Conservation (phyloP, 257 asterid species). For the Solanum chiquidenum region DNA sequence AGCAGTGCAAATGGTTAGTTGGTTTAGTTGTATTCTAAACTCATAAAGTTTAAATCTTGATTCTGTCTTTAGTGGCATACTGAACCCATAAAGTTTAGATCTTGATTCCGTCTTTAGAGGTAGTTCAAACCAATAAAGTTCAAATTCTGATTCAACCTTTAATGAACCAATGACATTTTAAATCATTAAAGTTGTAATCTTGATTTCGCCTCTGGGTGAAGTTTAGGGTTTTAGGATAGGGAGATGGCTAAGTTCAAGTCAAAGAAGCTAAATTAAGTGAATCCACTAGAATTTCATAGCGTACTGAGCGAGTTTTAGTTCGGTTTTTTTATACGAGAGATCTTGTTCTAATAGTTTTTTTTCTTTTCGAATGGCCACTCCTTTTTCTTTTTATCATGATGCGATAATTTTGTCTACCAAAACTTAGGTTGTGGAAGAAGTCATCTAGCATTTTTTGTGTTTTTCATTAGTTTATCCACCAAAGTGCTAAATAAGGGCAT, state of each 20-base stretch:
- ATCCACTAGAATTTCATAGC: background rate
- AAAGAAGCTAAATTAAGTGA: background rate
- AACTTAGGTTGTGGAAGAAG: background rate
- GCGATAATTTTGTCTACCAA: background rate
- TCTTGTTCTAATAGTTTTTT: background rate
- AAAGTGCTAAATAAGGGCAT: background rate
- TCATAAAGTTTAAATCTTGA: background rate
- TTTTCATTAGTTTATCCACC: background rate
- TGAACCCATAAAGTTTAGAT: background rate
- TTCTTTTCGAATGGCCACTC: too few relatives aligned
- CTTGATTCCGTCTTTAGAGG: background rate
- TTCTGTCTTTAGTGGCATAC: background rate
- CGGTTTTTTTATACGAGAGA: background rate
- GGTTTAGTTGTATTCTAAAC: background rate
- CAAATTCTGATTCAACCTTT: background rate
- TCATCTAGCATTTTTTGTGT: background rate
- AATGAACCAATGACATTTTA: background rate
- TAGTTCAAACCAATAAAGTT: background rate
- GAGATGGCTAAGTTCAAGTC: background rate
- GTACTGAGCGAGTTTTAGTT: background rate
- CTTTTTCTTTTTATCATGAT: background rate
- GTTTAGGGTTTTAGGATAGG: background rate
- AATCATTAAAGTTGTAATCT: too few relatives aligned
- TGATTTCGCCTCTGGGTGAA: background rate
- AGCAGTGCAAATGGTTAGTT: background rate